Evolutionary conservation across 2,329 filamentous ascomycete species (phyloP), one percentile per base, ranked within the genome.

Genomic region (Sclerotinia glacialis): DNA sequence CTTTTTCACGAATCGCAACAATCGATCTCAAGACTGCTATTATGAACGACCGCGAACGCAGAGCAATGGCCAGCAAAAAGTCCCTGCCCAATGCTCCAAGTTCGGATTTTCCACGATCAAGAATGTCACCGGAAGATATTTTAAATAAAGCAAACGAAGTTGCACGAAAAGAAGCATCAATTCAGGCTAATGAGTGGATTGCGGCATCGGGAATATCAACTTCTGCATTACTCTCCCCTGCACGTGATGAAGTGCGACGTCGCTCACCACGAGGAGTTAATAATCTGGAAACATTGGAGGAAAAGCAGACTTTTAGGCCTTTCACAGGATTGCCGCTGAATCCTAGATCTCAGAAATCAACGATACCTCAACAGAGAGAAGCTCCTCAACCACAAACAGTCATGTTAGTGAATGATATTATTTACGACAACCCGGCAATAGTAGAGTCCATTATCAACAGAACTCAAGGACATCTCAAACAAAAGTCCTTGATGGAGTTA

Each of bases 381-480:
- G 61, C 68, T 26, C 53, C 71, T 64, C 78, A 76, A 63, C 76
- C 81, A 31, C 80, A 82, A 67, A 85, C 81, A 5, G 80, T 86
- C 55, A 82, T 86, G 80, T 81, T 85, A 64, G 75, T 86, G 60
- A 86, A 85, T 67, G 79, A 82, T 60, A 84, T 86, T 65, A 78
- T 83, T 46, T 86, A 85, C 69, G 78, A 86, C 64, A 78, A 87
- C 66, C 83, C 84, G 0, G 75, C 72, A 37, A 74, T 77, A 1
- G 82, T 86, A 2, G 77, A 81, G 62, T 79, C 78, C 31, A 83
- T 86, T 67, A 80, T 85, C 46, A 78, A 81, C 40, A 79, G 76
- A 14, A 80, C 78, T 3, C 77, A 78, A 23, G 61, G 26, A 12
- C 16, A 63, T 23, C 49, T 14, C 14, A 34, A 63, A 40, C 21